phyloP scores from a whole-genome alignment of 2,329 filamentous ascomycete genomes.

The Cladosporium sp. region DNA sequence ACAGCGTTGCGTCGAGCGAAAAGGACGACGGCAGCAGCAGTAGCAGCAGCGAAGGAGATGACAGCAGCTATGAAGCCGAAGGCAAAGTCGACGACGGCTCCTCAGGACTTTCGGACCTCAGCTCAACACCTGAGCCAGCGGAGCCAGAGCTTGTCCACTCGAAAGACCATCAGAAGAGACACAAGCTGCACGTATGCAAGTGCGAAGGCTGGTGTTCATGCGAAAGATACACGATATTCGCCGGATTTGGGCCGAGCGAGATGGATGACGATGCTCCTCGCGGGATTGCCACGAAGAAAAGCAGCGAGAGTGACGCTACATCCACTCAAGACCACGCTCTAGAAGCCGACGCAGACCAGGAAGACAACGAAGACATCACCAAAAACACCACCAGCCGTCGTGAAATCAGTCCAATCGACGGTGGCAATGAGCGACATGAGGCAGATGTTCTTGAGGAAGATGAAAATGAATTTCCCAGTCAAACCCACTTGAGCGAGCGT shows the following conservation, averaged over 20 bases:
- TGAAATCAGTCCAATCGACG: background rate
- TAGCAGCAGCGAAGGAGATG: no score
- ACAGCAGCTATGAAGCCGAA: no score
- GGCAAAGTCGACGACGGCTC: background rate
- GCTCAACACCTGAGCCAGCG: background rate
- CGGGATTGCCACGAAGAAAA: no score
- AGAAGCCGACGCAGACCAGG: background rate
- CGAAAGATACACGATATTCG: conserved; percentile 3
- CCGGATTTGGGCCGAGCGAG: background rate
- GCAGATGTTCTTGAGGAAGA: background rate
- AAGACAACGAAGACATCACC: background rate
- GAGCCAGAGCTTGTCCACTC: background rate
- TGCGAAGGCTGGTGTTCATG: conserved; percentile 9
- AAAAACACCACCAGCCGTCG: background rate
- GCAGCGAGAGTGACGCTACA: background rate
- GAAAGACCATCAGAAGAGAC: background rate
- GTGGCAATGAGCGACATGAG: background rate
- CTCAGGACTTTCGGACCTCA: conserved; percentile 1
- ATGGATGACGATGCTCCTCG: background rate
- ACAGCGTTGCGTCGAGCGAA: no score
- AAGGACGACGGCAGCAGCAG: no score
- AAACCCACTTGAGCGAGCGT: conserved; percentile 7
- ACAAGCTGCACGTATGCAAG: background rate
- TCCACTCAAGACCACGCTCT: background rate
- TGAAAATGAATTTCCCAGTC: background rate